Base-by-base conservation (phyloP, 1,139 yeast species). In the Blastobotrys malaysiensis region DNA sequence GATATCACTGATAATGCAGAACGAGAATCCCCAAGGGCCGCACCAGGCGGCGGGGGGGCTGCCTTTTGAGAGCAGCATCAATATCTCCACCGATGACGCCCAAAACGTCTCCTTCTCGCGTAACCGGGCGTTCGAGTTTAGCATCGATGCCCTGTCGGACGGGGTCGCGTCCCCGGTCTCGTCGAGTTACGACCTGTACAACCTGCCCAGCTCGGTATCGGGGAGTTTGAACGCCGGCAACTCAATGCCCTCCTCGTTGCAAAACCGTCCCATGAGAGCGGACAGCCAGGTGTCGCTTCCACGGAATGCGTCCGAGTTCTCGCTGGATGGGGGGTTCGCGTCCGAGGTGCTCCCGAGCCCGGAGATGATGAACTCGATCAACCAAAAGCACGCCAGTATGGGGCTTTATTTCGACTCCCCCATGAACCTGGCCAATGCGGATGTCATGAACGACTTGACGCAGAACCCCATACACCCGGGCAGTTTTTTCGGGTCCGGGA, bases 101-200 rank as follows among this genome's bases (percentile, higher is more conserved):
- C 39, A 31, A 16, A 11, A 31, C 16, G 39, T 11, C 13, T 11
- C 39, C 7, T 31, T 13, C 16, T 31, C 39, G 39, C 39, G 39
- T 14, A 53, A 49, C 45, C 60, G 59, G 43, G 65, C 59, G 24
- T 65, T 65, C 52, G 63, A 65, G 56, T 65, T 65, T 55, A 57
- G 60, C 14, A 54, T 65, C 14, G 69, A 65, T 50, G 69, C 69
- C 21, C 55, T 65, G 46, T 66, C 69, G 18, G 69, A 65, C 51
- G 68, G 69, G n/a, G 59, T 65, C 16, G 56, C 61, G n/a, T 58
- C 53, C 27, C 54, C 60, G 14, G 47, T 48, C 20, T 51, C 57
- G 7, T 54, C 59, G 20, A 27, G 45, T 5, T 50, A n/a, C 24
- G 52, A 45, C 45, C 47, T 49, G 24, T 36, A 50, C 22, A 50